Percentiles rank a stretch among this genome's conserved stretches.
These are phyloP conservation scores for Medakamo hakoo DNA, from an alignment of 139 green algal genomes.

Conservation along the genomic window DNA sequence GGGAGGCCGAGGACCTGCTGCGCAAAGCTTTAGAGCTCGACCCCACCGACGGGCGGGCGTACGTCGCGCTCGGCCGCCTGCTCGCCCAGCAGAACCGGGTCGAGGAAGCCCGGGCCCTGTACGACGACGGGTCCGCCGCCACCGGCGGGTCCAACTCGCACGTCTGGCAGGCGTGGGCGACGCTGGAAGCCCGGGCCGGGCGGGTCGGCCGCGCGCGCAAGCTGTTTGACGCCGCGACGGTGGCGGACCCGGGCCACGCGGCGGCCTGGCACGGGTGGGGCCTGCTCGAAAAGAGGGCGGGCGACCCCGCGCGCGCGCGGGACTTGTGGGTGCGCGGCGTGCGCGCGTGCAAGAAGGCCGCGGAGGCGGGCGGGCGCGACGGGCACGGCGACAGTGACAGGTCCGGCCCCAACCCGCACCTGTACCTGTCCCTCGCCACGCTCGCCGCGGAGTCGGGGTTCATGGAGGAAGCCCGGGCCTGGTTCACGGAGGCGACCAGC, in stretches of 20 bases:
- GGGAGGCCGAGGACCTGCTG: slow-evolving; percentile 36
- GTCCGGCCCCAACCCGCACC: slow-evolving; percentile 47
- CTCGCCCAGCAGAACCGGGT: slow-evolving; percentile 44
- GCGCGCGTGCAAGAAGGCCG: slow-evolving; percentile 31
- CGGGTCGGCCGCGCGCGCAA: slow-evolving; percentile 58
- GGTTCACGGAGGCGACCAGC: slow-evolving; percentile 60
- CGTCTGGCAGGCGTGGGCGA: slow-evolving; percentile 84
- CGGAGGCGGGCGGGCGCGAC: no score
- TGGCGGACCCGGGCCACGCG: slow-evolving; percentile 65
- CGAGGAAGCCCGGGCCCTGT: slow-evolving; percentile 71
- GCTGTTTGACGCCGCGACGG: slow-evolving; percentile 80
- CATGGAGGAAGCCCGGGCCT: slow-evolving; percentile 57
- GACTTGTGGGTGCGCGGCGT: slow-evolving; percentile 51
- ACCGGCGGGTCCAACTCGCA: slow-evolving; percentile 66
- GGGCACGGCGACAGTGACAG: no score
- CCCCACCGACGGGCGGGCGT: slow-evolving; percentile 64
- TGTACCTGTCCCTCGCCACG: slow-evolving; percentile 69
- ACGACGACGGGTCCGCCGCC: slow-evolving; percentile 63
- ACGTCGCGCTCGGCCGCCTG: slow-evolving; percentile 79
- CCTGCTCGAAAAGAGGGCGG: slow-evolving; percentile 76
- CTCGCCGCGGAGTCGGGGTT: slow-evolving; percentile 53
- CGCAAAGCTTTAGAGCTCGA: slow-evolving; percentile 44
- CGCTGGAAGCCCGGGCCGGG: slow-evolving; percentile 51
- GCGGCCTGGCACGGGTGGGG: slow-evolving; percentile 95
- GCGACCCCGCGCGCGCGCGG: slow-evolving; percentile 53